Percentiles rank a stretch among this genome's conserved stretches.
Conservation (phyloP, 129 eudicot genomes). For the Tagetes erecta region DNA sequence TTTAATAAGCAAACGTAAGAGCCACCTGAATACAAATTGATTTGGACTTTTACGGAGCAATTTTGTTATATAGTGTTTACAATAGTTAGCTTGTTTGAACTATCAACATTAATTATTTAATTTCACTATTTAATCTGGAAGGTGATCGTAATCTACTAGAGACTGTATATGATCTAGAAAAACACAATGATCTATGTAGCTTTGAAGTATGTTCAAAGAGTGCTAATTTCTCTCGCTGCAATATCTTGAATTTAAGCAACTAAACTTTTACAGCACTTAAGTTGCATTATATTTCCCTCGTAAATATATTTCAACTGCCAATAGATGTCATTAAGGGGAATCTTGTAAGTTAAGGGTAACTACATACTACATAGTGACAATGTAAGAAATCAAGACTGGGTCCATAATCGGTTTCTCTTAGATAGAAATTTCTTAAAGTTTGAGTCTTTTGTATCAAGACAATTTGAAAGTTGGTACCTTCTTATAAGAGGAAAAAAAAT, state of each 20-base stretch:
- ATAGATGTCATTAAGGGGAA: neutral
- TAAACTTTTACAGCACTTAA: too few species aligned
- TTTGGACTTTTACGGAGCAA: neutral
- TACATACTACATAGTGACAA: neutral
- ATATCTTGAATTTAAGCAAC: too few species aligned
- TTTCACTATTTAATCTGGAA: neutral
- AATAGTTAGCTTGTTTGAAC: neutral
- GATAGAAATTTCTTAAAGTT: neutral
- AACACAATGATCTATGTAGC: neutral
- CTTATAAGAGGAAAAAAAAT: neutral
- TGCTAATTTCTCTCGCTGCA: neutral
- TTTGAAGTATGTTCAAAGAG: neutral
- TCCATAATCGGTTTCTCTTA: neutral
- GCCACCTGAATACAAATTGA: neutral
- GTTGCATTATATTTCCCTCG: neutral
- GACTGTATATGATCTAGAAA: neutral
- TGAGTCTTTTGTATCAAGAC: neutral
- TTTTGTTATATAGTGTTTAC: neutral
- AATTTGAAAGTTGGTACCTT: neutral
- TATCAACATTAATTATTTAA: too few species aligned
- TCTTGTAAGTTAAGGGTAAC: neutral
- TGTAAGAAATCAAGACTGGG: neutral
- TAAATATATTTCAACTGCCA: neutral
- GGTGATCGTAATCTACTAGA: neutral
- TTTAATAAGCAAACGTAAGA: neutral